Evolutionary conservation across 768 basidiomycete genomes (phyloP).

Genomic region (Trametes cingulata): DNA sequence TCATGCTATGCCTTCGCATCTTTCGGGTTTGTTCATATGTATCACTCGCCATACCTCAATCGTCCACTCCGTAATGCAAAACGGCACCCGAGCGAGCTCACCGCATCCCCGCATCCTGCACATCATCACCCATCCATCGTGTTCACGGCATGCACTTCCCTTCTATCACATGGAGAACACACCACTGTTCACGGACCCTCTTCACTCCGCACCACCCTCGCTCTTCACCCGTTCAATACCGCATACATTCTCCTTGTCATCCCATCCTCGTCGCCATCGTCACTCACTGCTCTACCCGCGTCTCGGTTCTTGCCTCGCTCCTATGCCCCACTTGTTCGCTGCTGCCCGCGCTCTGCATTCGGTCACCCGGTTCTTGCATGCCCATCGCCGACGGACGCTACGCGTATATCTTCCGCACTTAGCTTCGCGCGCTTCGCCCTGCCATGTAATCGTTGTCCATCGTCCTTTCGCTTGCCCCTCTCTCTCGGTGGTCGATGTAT

Average conservation of each 20-base stretch:
- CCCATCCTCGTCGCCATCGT: background rate
- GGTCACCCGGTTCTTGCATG: background rate
- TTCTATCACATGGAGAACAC: background rate
- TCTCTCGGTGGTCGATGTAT: conserved; percentile 22
- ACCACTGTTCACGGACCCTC: background rate
- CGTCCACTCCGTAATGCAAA: conserved; percentile 1
- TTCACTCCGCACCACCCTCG: background rate
- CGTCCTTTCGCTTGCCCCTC: background rate
- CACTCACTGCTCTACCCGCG: conserved; percentile 1
- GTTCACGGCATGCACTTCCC: background rate
- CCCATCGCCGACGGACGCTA: conserved; percentile 6
- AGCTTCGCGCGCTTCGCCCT: background rate
- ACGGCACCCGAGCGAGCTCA: background rate
- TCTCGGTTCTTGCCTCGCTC: background rate
- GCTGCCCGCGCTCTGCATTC: conserved; percentile 9
- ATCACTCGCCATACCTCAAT: conserved; percentile 2
- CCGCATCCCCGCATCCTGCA: background rate
- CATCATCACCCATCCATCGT: background rate
- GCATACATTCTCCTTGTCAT: background rate
- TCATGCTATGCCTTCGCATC: background rate
- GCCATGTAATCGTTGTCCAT: conserved; percentile 15
- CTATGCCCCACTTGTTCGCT: conserved; percentile 7
- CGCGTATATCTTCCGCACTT: background rate
- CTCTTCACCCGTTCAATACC: background rate
- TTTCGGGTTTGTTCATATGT: background rate